Conservation (phyloP, 306 rosid species). For the Ziziphus jujuba region DNA sequence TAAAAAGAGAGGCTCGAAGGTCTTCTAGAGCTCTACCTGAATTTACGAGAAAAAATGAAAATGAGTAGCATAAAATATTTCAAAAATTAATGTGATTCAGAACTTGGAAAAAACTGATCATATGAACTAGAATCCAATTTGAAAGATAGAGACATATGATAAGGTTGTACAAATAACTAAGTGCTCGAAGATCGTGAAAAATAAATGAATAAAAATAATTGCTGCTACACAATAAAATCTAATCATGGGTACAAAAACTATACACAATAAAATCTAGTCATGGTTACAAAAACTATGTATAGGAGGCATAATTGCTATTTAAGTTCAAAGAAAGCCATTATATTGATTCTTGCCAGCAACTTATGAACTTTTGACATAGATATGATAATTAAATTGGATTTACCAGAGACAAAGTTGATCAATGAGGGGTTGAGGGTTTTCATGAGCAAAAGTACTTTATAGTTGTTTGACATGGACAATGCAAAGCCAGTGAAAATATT, state of each 20-base stretch:
- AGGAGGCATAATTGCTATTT: too few relatives aligned
- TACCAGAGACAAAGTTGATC: too few relatives aligned
- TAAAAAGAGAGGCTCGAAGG: constrained; percentile 56
- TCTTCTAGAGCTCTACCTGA: constrained; percentile 75
- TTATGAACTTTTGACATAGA: too few relatives aligned
- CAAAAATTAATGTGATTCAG: neutral
- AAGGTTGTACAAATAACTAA: neutral
- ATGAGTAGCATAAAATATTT: neutral
- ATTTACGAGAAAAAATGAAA: constrained; percentile 12
- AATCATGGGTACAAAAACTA: neutral
- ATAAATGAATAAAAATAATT: neutral
- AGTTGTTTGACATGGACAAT: too few relatives aligned
- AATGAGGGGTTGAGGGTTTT: too few relatives aligned
- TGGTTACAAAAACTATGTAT: neutral
- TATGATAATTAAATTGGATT: too few relatives aligned
- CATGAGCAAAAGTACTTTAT: too few relatives aligned
- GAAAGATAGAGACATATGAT: neutral
- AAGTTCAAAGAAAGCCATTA: too few relatives aligned
- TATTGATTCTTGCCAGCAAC: too few relatives aligned
- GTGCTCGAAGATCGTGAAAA: neutral
- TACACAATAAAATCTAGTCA: neutral
- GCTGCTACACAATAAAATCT: neutral
- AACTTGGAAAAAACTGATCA: neutral
- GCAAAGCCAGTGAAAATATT: too few relatives aligned
- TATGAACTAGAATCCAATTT: neutral